Evolutionary conservation across 2,329 filamentous ascomycete genomes (phyloP).

Genomic region (Cladophialophora carrionii): DNA sequence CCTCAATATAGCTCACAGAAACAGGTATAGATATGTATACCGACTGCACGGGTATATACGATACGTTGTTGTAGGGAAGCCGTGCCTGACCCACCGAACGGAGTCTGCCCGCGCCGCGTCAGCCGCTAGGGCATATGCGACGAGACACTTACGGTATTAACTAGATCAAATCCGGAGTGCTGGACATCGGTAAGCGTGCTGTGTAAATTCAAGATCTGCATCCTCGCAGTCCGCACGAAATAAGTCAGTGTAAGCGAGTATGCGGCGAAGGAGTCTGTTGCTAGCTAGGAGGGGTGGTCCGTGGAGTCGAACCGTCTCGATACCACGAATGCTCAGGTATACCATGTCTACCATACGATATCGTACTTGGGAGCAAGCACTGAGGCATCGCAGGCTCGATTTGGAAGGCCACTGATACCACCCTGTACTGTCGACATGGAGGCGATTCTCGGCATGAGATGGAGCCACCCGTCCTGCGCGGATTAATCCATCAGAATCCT

Average conservation of each 20-base stretch:
- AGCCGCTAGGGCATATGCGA: not conserved
- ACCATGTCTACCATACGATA: no score
- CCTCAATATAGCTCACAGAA: not conserved
- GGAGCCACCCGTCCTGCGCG: not conserved
- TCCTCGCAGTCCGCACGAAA: not conserved
- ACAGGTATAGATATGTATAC: not conserved
- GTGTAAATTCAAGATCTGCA: no score
- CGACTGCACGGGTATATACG: not conserved
- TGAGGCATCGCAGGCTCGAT: not conserved
- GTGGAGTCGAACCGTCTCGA: no score
- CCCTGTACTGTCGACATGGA: not conserved
- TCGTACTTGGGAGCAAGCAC: no score
- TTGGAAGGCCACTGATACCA: not conserved
- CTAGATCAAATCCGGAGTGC: not conserved
- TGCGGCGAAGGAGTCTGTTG: no score
- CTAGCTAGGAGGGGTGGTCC: not conserved
- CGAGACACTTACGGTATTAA: not conserved
- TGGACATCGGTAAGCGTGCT: no score
- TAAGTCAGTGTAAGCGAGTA: not conserved
- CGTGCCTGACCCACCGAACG: not conserved
- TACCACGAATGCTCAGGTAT: no score
- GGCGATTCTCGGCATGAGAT: no score
- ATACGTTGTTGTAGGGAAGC: not conserved
- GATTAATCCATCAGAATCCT: not conserved
- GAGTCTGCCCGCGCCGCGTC: not conserved